Evolutionary conservation across 257 asterid genomes (phyloP).

Genomic region (Agastache rugosa): DNA sequence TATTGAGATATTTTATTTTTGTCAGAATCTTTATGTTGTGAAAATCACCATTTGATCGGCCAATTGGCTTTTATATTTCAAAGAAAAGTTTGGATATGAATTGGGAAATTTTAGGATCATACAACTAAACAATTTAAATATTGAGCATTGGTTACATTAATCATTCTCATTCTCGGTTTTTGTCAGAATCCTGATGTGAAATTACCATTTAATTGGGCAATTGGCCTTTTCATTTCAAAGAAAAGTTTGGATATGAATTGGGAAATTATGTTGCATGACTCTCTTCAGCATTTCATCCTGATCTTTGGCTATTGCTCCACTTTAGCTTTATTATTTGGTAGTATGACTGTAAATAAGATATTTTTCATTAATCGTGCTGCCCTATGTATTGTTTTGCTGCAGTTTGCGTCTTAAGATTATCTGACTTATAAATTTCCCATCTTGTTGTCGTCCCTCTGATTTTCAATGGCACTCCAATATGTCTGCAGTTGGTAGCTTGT

Average conservation of each 20-base stretch:
- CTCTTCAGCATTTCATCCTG: not conserved
- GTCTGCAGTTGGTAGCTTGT: constrained; percentile 30
- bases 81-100: not conserved
- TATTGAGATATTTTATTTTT: not conserved
- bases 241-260: not conserved
- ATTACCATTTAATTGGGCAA: not conserved
- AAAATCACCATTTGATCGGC: not conserved
- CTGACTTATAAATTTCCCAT: constrained; percentile 6
- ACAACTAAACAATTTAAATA: not conserved
- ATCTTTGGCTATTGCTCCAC: not conserved
- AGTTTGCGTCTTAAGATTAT: not conserved
- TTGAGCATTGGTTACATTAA: not conserved
- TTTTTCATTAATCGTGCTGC: not conserved
- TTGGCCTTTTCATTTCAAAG: not conserved
- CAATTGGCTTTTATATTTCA: not conserved
- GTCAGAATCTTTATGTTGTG: not conserved
- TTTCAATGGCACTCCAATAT: constrained; percentile 33
- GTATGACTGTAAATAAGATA: constrained; percentile 7
- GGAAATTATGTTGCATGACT: not conserved
- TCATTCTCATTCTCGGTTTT: not conserved
- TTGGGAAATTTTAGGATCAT: not conserved
- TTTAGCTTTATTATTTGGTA: not conserved
- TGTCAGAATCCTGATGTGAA: not conserved
- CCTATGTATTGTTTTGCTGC: constrained; percentile 19
- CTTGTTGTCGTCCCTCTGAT: not conserved